phyloP scores from a whole-genome alignment of 139 green algal species.

The Spirogloea muscicola region DNA sequence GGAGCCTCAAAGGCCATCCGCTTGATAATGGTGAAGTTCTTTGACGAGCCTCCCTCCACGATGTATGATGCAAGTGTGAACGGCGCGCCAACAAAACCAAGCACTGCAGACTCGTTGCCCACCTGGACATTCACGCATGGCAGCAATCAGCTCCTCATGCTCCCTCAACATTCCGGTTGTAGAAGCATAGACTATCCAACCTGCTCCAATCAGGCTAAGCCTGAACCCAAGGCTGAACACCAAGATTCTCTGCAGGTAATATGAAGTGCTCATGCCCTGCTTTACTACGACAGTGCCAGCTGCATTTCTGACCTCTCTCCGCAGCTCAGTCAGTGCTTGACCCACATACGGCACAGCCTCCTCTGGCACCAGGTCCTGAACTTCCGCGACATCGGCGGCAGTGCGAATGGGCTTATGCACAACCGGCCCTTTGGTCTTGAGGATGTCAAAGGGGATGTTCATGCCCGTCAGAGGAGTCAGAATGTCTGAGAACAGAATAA shows the following conservation, averaged over 20 bases:
- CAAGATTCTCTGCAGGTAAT: too few relatives aligned
- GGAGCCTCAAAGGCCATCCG: constrained; percentile 57
- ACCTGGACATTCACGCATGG: too few relatives aligned
- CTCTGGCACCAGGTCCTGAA: constrained; percentile 55
- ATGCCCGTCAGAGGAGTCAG: constrained; percentile 72
- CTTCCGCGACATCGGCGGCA: constrained; percentile 62
- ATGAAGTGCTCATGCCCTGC: too few relatives aligned
- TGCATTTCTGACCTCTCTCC: constrained; percentile 21
- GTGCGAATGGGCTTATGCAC: constrained; percentile 60
- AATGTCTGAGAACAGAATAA: constrained; percentile 70
- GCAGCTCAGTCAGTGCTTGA: constrained; percentile 30
- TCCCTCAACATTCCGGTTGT: too few relatives aligned
- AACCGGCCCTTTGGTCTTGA: constrained; percentile 70
- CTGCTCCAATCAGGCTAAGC: too few relatives aligned
- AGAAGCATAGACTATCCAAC: too few relatives aligned
- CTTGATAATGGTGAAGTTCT: constrained; percentile 94
- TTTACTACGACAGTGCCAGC: background rate
- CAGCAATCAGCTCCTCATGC: too few relatives aligned
- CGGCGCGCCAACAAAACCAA: constrained; percentile 93
- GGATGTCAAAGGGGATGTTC: constrained; percentile 75
- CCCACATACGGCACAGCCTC: constrained; percentile 35
- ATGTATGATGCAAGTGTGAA: constrained; percentile 96
- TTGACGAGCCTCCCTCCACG: constrained; percentile 79
- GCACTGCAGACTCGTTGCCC: constrained; percentile 60
- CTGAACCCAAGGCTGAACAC: too few relatives aligned